Evolutionary conservation across 768 basidiomycete species (phyloP), one percentile per base, ranked within the genome.

Genomic region (Paxillus ammoniavirescens): DNA sequence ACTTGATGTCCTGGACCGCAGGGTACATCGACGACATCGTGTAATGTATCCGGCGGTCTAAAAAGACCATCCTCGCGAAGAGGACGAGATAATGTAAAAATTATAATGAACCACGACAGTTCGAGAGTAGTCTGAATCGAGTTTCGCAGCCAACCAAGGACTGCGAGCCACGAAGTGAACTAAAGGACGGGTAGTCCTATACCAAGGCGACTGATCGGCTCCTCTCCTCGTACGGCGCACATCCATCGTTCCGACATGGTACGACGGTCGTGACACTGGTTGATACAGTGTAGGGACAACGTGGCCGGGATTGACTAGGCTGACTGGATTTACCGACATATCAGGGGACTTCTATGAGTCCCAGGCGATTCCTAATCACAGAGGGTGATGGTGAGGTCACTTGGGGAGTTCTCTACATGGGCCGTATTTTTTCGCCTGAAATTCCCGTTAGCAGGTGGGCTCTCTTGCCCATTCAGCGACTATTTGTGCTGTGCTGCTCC

Each of bases 51-150:
- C 13, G 35, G 8, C 1, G 0, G 26, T 26, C 26, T 9, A 14
- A 9, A 8, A 17, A 42, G 8, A 44, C 4, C 7, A 0, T 47
- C 65, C 60, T 65, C 65, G 37, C 50, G 14, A 69, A 46, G 57
- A 53, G 53, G 50, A 15, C 15, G 21, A 14, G 18, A 23, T 5
- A 15, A 4, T 17, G 18, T 44, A 49, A 47, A 55, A 56, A 46
- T 5, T 48, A 13, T 13, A 17, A 12, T 14, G 28, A 38, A 33
- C 31, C 54, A 59, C 18, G 47, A 66, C 63, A 69, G 60, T 23
- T 55, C 55, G 28, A 67, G 62, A 69, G 54, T 71, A 71, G 71
- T 69, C 69, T 69, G 69, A 72, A 60, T 71, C 65, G 64, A 69
- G 69, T 72, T 65, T 54, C 59, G 42, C 50, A 14, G 42, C 36